Base-by-base conservation (phyloP, 140 eudicot species). In the Oenanthe javanica region DNA sequence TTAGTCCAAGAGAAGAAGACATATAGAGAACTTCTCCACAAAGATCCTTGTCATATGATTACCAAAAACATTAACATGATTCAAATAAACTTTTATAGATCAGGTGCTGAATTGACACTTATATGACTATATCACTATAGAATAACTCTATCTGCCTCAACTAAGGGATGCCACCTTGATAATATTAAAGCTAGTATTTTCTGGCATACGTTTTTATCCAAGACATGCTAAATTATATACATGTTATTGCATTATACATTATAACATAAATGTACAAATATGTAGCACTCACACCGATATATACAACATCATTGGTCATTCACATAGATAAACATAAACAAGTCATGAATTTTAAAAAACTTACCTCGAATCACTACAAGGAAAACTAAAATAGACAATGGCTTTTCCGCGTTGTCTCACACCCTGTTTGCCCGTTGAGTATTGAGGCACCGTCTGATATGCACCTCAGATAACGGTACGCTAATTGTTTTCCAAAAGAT, bases 281-380 rank as follows among this genome's bases (percentile, higher is more conserved):
- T 2, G 45, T 31, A 31, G 61, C 18, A 0, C 46, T 36, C 10
- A 4, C 8, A 27, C 46, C 6, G 8, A 36, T 13, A 43, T 36
- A 2, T 71, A 9, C 48, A 21, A 77, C 38, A 82, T 40, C 43
- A 40, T 4, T 6, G 2, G 76, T 72, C 38, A 43, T 75, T 13
- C 36, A 67, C 36, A 7, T 48, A 49, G 3, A 75, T 75, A n/a
- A 47, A 75, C 79, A 48, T 75, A 75, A 9, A 49, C 43, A 23
- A 46, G 36, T 13, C 63, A 73, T 23, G n/a, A 36, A 80, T 69
- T 21, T 78, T 43, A 7, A 45, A 4, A 49, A 15, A 75, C 84
- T 86, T 63, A 87, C 98, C 98, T 86, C 98, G 86, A 18, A 94
- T 90, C n/a, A n/a, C n/a, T n/a, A n/a, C n/a, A n/a, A n/a, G n/a